Percentiles rank a stretch among this genome's conserved stretches.
phyloP scores from a whole-genome alignment of 169 alveolate species.

The Plasmodium yoelii region DNA sequence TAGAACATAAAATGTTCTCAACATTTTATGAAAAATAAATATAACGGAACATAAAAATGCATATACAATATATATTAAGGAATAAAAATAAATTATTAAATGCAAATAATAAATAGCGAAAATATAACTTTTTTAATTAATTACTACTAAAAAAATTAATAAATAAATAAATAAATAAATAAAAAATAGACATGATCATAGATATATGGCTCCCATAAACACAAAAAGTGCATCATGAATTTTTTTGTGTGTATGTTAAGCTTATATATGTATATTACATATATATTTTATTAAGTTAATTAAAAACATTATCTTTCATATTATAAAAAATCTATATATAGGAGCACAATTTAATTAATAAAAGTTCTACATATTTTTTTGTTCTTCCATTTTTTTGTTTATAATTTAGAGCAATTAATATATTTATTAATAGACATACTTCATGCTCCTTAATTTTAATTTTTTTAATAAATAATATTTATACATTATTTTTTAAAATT shows the following conservation, averaged over 20 bases:
- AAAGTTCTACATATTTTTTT: no score
- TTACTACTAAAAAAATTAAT: background rate
- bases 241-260: no score
- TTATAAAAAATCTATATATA: no score
- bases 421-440: background rate
- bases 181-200: background rate
- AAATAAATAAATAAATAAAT: conserved; percentile 1
- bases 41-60: conserved; percentile 5
- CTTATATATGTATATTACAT: no score
- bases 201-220: no score
- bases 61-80: background rate
- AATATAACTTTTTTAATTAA: no score
- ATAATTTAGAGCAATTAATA: background rate
- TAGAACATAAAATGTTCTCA: conserved; percentile 28
- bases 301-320: no score
- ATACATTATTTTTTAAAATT: conserved; percentile 1
- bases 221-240: no score
- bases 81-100: background rate
- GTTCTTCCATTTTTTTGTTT: no score
- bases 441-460: conserved; percentile 16
- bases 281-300: no score
- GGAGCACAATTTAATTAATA: no score
- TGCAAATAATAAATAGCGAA: no score
- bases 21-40: conserved; percentile 26
- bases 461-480: background rate